These are phyloP conservation scores for Candida ipomoeae DNA, from an alignment of 805 yeast species.

Conservation along the genomic window DNA sequence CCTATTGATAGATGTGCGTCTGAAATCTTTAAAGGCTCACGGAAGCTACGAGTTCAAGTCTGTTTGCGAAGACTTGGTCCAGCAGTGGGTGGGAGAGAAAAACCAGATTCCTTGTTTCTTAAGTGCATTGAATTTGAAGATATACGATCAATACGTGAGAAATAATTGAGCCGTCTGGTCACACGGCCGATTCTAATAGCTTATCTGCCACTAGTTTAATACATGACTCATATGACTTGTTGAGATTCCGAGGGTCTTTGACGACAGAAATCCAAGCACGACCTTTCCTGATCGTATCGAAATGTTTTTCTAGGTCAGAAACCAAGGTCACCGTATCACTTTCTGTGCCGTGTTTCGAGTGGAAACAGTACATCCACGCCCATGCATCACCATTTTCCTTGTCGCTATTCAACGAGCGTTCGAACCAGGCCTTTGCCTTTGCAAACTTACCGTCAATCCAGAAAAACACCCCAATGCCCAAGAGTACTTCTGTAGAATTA, in stretches of 20 bases:
- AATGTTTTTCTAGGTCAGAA: background rate
- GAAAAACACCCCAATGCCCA: slow-evolving; percentile 63
- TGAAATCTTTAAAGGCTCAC: slow-evolving; percentile 52
- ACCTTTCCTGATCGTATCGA: slow-evolving; percentile 52
- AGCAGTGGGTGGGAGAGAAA: slow-evolving; percentile 64
- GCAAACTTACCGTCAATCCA: slow-evolving; percentile 60
- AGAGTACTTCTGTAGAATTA: slow-evolving; percentile 54
- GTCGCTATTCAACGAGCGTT: slow-evolving; percentile 56
- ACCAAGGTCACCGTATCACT: slow-evolving; percentile 5
- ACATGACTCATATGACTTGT: slow-evolving; percentile 36
- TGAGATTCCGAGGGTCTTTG: slow-evolving; percentile 48
- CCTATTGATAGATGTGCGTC: slow-evolving; percentile 53
- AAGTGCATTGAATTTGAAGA: slow-evolving; percentile 65
- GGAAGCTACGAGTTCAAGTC: slow-evolving; percentile 36
- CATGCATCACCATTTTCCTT: slow-evolving; percentile 71
- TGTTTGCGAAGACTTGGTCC: slow-evolving; percentile 47
- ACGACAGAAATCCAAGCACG: slow-evolving; percentile 49
- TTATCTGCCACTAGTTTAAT: slow-evolving; percentile 28
- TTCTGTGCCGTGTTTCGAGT: slow-evolving; percentile 7
- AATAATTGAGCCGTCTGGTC: background rate
- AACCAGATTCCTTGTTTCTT: slow-evolving; percentile 74
- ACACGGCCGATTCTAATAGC: slow-evolving; percentile 6
- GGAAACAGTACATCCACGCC: slow-evolving; percentile 51
- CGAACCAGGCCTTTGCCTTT: slow-evolving; percentile 71
- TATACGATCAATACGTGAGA: slow-evolving; percentile 44